Evolutionary conservation across 1,284 basidiomycete genomes (phyloP).

Genomic region (Papiliotrema laurentii): DNA sequence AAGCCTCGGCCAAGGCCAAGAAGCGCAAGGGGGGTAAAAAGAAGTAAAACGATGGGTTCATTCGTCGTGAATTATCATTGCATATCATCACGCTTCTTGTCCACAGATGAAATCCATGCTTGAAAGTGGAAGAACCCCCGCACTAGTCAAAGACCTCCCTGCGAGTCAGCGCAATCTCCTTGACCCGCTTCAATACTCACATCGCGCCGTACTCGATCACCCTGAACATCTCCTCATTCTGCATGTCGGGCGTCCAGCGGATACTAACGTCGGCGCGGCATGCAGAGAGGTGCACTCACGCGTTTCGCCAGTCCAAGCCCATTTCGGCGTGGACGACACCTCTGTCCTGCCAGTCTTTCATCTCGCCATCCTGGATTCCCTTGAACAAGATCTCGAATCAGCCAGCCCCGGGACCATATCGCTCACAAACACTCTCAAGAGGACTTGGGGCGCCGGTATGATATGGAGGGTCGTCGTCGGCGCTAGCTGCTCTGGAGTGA

Average conservation of each 20-base stretch:
- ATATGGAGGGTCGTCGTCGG: slow-evolving; percentile 26
- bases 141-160: slow-evolving; percentile 7
- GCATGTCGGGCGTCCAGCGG: slow-evolving; percentile 28
- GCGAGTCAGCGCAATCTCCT: not conserved
- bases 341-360: slow-evolving; percentile 36
- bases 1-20: slow-evolving; percentile 51
- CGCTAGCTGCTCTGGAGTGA: slow-evolving; percentile 31
- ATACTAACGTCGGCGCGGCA: slow-evolving; percentile 21
- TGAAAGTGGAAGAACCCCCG: too few relatives aligned
- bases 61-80: not conserved
- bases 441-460: slow-evolving; percentile 34
- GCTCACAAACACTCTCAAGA: slow-evolving; percentile 38
- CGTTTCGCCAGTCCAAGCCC: slow-evolving; percentile 39
- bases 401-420: not conserved
- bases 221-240: slow-evolving; percentile 38
- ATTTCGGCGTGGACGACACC: slow-evolving; percentile 34
- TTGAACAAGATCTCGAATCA: slow-evolving; percentile 34
- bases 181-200: slow-evolving; percentile 22
- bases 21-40: slow-evolving; percentile 57
- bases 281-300: slow-evolving; percentile 23
- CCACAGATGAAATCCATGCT: too few relatives aligned
- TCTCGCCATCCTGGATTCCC: slow-evolving; percentile 33
- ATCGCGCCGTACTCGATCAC: slow-evolving; percentile 45
- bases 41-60: slow-evolving; percentile 42
- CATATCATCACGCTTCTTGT: too few relatives aligned